Conservation (phyloP, 345 rosid genomes). For the Populus alba region DNA sequence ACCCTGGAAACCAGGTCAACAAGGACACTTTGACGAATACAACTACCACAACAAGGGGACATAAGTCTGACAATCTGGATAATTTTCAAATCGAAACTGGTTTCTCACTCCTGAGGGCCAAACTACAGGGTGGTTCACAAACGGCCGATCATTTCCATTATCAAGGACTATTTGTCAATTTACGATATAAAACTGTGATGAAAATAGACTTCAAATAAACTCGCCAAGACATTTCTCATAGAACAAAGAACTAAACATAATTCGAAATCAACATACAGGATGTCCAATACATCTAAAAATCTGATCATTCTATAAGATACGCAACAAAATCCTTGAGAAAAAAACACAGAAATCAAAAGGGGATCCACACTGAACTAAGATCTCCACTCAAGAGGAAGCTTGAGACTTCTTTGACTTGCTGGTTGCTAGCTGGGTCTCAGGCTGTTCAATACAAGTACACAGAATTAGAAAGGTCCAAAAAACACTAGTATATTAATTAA, state of each 20-base stretch:
- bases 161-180: not conserved
- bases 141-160: not conserved
- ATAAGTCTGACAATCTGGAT: no score
- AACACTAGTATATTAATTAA: not conserved
- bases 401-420: constrained; percentile 65
- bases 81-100: no score
- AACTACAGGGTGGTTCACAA: not conserved
- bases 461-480: not conserved
- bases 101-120: no score
- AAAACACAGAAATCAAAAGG: not conserved
- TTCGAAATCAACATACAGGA: constrained; percentile 10
- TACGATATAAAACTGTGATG: not conserved
- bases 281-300: constrained; percentile 20
- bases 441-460: constrained; percentile 40
- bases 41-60: no score
- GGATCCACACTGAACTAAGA: not conserved
- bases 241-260: constrained; percentile 12
- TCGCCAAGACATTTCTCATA: constrained; percentile 7
- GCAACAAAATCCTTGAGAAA: constrained; percentile 15
- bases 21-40: no score
- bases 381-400: constrained; percentile 26
- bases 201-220: not conserved
- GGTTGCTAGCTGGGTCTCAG: constrained; percentile 80
- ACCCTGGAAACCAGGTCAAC: no score
- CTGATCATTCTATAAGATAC: constrained; percentile 21